Percentiles rank a stretch among this genome's conserved stretches.
Conservation (phyloP, 257 asterid genomes). For the Craterostigma plantagineum region DNA sequence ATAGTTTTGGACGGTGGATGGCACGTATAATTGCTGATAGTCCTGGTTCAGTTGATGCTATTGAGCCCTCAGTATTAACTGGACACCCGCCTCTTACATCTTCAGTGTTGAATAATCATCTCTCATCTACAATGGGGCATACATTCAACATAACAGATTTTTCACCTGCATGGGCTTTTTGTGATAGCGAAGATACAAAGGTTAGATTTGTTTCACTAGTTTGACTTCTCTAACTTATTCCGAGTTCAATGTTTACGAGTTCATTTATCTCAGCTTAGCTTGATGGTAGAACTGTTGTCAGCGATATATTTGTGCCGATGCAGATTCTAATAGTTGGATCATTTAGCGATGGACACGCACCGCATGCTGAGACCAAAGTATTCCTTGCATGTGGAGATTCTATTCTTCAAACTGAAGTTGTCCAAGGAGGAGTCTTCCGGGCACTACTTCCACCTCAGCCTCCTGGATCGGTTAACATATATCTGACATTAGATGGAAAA, state of each 20-base stretch:
- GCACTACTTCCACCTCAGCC: constrained; percentile 47
- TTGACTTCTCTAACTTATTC: no score
- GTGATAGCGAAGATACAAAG: constrained; percentile 84
- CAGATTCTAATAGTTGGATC: constrained; percentile 73
- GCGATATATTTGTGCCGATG: constrained; percentile 16
- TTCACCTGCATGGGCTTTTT: constrained; percentile 69
- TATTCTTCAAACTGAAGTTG: constrained; percentile 33
- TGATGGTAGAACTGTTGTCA: no score
- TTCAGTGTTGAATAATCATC: constrained; percentile 14
- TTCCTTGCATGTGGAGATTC: constrained; percentile 60
- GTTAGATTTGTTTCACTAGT: no score
- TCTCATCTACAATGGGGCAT: constrained; percentile 20
- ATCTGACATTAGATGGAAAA: constrained; percentile 62
- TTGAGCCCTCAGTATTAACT: constrained; percentile 19
- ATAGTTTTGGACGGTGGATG: constrained; percentile 57
- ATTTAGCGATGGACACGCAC: constrained; percentile 34
- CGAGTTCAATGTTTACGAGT: no score
- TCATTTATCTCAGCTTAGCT: no score
- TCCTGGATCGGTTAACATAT: constrained; percentile 52
- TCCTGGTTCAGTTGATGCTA: constrained; percentile 34
- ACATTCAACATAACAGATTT: constrained; percentile 52
- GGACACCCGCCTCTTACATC: constrained; percentile 1
- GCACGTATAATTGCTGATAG: constrained; percentile 32
- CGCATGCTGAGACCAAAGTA: constrained; percentile 22
- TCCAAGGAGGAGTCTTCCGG: constrained; percentile 74